Percentiles rank a stretch among this genome's conserved stretches.
Conservation (phyloP, 495 filamentous ascomycete species). For the Aspergillus cavernicola region DNA sequence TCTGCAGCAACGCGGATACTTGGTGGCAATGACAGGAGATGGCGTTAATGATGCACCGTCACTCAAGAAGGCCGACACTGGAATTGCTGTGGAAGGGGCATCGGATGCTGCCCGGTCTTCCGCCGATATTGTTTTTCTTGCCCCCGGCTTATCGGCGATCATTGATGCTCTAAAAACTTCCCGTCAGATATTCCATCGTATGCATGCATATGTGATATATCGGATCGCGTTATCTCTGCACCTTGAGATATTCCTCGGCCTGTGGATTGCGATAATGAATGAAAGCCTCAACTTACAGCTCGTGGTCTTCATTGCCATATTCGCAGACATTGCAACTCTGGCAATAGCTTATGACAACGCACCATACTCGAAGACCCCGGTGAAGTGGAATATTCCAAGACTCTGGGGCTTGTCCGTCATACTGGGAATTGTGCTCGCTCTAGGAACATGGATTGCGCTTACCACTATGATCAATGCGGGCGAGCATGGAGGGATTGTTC, state of each 20-base stretch:
- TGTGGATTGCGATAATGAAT: slow-evolving; percentile 87
- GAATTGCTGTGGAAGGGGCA: slow-evolving; percentile 89
- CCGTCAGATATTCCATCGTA: slow-evolving; percentile 93
- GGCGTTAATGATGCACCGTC: slow-evolving; percentile 97
- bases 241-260: slow-evolving; percentile 81
- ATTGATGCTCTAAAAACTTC: slow-evolving; percentile 92
- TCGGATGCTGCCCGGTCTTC: slow-evolving; percentile 91
- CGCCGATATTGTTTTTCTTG: slow-evolving; percentile 91
- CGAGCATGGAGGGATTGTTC: slow-evolving; percentile 72
- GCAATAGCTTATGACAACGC: slow-evolving; percentile 94
- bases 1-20: slow-evolving; percentile 88
- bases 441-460: slow-evolving; percentile 80
- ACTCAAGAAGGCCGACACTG: slow-evolving; percentile 86
- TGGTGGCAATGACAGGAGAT: slow-evolving; percentile 97
- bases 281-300: slow-evolving; percentile 78
- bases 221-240: slow-evolving; percentile 91
- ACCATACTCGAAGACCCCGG: slow-evolving; percentile 77
- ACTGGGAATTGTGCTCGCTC: slow-evolving; percentile 73
- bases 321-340: slow-evolving; percentile 89
- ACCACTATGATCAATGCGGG: slow-evolving; percentile 70
- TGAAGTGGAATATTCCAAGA: slow-evolving; percentile 92
- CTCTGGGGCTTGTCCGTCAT: slow-evolving; percentile 89
- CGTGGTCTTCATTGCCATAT: slow-evolving; percentile 90
- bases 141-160: slow-evolving; percentile 86
- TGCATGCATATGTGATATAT: slow-evolving; percentile 96